Evolutionary conservation across 495 filamentous ascomycete genomes (phyloP), one percentile per base, ranked within the genome.

Genomic region (Cercophora newfieldiana): DNA sequence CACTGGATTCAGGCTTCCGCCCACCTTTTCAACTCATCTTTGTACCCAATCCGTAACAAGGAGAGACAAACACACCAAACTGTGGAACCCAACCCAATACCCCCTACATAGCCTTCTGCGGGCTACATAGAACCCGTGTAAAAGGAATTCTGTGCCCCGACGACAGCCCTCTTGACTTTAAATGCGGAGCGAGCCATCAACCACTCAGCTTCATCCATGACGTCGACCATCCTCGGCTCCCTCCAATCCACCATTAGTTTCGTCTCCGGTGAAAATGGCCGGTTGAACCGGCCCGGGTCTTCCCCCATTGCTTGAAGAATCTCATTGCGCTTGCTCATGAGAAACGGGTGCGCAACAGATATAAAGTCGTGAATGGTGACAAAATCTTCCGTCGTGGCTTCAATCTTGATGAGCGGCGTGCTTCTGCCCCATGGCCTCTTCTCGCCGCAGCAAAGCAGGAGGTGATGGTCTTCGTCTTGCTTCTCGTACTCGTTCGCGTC

Each of bases 271-370:
- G 53, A 16, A 47, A 65, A 47, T n/a, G 62, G 54, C 31, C 5
- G 10, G n/a, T 49, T 21, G 47, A 49, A 18, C 59, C 59, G 19
- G 19, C 55, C 63, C 21, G 16, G 63, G 44, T 58, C 63, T 44
- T 48, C 37, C 14, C 22, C 19, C 63, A 68, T 68, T 16, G 62
- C 63, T 19, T 31, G 47, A 21, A 70, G 31, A 28, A 74, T 61
- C 55, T 74, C 70, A 28, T 59, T 70, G n/a, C 68, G 70, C 54
- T 63, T 53, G 19, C 64, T 64, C 65, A 75, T 71, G 37, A 75
- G 63, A 53, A 60, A 69, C 6, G 70, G 72, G 63, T 72, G 70
- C 51, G 72, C 53, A 29, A 66, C 57, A 50, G 69, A 71, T 25
- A 71, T 51, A 48, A 66, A 69, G 47, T 72, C 70, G 58, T 72